A percentile compares a stretch with the other conserved stretches of the same genome.
phyloP scores from a whole-genome alignment of 2,329 filamentous ascomycete genomes.

The Calonectria hawksworthii region DNA sequence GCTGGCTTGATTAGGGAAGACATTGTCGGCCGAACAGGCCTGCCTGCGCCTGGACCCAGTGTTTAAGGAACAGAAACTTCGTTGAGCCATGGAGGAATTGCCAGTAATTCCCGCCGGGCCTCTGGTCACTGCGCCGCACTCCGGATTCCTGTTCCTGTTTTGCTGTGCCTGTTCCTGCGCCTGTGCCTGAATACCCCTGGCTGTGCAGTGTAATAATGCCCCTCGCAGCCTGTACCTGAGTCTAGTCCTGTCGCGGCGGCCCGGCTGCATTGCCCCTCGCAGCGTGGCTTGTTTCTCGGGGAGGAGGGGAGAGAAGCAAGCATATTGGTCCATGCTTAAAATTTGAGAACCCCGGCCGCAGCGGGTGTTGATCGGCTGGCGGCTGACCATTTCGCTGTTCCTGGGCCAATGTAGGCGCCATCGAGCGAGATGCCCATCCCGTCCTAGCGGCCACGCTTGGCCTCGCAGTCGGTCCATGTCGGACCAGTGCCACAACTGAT shows the following conservation, averaged over 20 bases:
- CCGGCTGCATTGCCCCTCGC: background rate
- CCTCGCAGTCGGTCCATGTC: constrained; percentile 25
- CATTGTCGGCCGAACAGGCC: constrained; percentile 17
- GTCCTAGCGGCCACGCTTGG: constrained; percentile 34
- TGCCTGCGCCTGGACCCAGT: constrained; percentile 1
- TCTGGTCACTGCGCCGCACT: background rate
- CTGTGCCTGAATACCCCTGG: constrained; percentile 18
- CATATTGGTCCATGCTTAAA: constrained; percentile 23
- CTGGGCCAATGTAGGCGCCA: constrained; percentile 39
- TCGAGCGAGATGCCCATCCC: background rate
- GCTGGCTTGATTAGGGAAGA: constrained; percentile 35
- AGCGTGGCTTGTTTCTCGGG: constrained; percentile 17
- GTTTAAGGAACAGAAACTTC: constrained; percentile 21
- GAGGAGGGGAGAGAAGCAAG: background rate
- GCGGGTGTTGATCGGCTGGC: constrained; percentile 1
- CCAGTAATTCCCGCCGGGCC: background rate
- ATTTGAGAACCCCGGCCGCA: constrained; percentile 10
- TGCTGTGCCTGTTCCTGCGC: constrained; percentile 9
- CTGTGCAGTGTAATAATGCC: background rate
- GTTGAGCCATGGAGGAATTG: background rate
- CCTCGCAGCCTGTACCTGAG: constrained; percentile 4
- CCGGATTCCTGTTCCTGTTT: background rate
- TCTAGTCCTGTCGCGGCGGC: constrained; percentile 4
- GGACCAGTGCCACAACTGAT: constrained; percentile 42
- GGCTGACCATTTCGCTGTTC: constrained; percentile 30